A percentile compares a stretch with the other conserved stretches of the same genome.
Conservation (phyloP, 2,329 filamentous ascomycete species). For the Torrubiella hemipterigena region DNA sequence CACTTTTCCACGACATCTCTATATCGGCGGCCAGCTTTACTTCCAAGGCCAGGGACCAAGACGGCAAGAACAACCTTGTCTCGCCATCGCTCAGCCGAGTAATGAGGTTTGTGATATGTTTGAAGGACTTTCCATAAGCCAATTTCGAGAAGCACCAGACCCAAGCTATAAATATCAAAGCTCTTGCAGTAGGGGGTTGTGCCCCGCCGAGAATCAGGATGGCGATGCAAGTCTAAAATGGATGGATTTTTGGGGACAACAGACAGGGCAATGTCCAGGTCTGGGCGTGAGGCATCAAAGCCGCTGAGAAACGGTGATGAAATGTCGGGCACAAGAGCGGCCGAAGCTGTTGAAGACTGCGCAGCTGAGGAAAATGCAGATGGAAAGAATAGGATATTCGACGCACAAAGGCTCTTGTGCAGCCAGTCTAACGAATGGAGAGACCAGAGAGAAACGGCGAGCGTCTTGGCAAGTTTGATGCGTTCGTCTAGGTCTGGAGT, state of each 20-base stretch:
- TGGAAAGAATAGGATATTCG: slow-evolving; percentile 43
- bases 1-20: slow-evolving; percentile 28
- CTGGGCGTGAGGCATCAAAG: slow-evolving; percentile 43
- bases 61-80: slow-evolving; percentile 27
- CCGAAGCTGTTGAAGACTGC: slow-evolving; percentile 20
- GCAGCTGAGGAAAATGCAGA: slow-evolving; percentile 22
- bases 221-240: slow-evolving; percentile 32
- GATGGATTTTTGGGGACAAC: slow-evolving; percentile 28
- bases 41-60: slow-evolving; percentile 26
- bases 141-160: slow-evolving; percentile 37
- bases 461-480: slow-evolving; percentile 26
- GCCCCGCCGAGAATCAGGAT: slow-evolving; percentile 28
- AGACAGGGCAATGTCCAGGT: slow-evolving; percentile 36
- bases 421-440: slow-evolving; percentile 44
- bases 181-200: slow-evolving; percentile 30
- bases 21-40: slow-evolving; percentile 27
- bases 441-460: slow-evolving; percentile 32
- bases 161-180: slow-evolving; percentile 41
- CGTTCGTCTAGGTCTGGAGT: slow-evolving; percentile 32
- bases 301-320: slow-evolving; percentile 33
- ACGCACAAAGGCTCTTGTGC: slow-evolving; percentile 41
- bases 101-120: slow-evolving; percentile 27
- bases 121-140: slow-evolving; percentile 33
- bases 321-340: slow-evolving; percentile 25
- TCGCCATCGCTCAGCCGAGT: slow-evolving; percentile 27